Conservation (phyloP, 352 stramenopile genomes). For the Pythium sukuiense region DNA sequence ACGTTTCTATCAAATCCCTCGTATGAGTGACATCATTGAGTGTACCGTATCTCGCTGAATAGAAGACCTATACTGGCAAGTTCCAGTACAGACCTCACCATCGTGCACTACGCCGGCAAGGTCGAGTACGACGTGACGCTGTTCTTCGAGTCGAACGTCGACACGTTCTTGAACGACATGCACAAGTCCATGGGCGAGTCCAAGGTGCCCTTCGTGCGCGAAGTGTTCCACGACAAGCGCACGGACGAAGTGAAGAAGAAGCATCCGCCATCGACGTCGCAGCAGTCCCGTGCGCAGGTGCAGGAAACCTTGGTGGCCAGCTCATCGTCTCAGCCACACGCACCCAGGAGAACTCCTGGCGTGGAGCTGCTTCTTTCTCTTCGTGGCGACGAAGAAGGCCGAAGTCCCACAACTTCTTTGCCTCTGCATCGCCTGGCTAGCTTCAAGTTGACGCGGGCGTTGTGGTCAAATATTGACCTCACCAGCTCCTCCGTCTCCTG, state of each 20-base stretch:
- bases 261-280: conserved; percentile 77
- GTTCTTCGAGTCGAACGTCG: conserved; percentile 86
- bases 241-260: conserved; percentile 82
- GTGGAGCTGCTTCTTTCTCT: too few species aligned
- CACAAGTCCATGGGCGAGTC: conserved; percentile 72
- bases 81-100: conserved; percentile 46
- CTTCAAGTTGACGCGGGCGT: neutral
- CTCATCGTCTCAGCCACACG: too few species aligned
- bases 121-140: conserved; percentile 85
- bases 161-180: conserved; percentile 86
- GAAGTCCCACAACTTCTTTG: neutral
- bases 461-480: too few species aligned
- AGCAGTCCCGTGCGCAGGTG: conserved; percentile 84
- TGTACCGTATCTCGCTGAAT: neutral
- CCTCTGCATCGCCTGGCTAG: neutral
- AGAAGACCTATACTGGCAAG: neutral
- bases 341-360: too few species aligned
- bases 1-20: neutral
- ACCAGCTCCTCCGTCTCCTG: neutral
- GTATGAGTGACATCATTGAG: neutral
- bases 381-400: too few species aligned
- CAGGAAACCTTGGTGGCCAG: conserved; percentile 1
- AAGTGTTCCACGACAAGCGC: conserved; percentile 81
- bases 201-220: conserved; percentile 67
- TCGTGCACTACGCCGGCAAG: conserved; percentile 84